phyloP scores from a whole-genome alignment of 768 basidiomycete species.

The Galerina sulciceps region DNA sequence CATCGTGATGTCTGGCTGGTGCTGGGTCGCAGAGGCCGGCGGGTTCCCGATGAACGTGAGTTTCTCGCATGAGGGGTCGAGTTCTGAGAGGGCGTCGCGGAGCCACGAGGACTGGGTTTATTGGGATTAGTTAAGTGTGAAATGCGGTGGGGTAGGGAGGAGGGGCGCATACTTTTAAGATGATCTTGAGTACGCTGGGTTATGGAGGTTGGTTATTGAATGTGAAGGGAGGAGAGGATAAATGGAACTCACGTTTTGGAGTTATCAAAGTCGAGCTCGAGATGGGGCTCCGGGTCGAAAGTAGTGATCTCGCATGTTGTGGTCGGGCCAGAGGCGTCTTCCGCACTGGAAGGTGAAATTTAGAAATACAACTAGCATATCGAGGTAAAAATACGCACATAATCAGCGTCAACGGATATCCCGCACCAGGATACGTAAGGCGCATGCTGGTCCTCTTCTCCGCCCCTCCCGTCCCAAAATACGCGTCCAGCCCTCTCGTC shows the following conservation, averaged over 20 bases:
- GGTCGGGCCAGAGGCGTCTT: slow-evolving; percentile 80
- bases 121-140: not conserved
- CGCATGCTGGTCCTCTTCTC: slow-evolving; percentile 85
- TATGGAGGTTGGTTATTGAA: not conserved
- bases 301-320: slow-evolving; percentile 89
- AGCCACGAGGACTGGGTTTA: slow-evolving; percentile 85
- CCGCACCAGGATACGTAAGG: slow-evolving; percentile 78
- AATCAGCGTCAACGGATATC: slow-evolving; percentile 76
- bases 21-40: slow-evolving; percentile 32
- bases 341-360: slow-evolving; percentile 50
- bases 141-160: not conserved
- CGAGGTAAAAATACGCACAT: slow-evolving; percentile 54
- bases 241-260: slow-evolving; percentile 53
- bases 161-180: slow-evolving; percentile 67
- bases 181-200: slow-evolving; percentile 74
- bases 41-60: slow-evolving; percentile 85
- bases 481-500: slow-evolving; percentile 56
- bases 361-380: not conserved
- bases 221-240: slow-evolving; percentile 15
- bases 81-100: slow-evolving; percentile 87
- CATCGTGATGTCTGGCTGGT: slow-evolving; percentile 27
- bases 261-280: slow-evolving; percentile 80
- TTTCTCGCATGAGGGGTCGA: slow-evolving; percentile 87
- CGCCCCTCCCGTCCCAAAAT: slow-evolving; percentile 44
- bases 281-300: slow-evolving; percentile 79